Evolutionary conservation across 371 early-diverging fungal species (phyloP), one percentile per base, ranked within the genome.

Genomic region (Phascolomyces articulosus): DNA sequence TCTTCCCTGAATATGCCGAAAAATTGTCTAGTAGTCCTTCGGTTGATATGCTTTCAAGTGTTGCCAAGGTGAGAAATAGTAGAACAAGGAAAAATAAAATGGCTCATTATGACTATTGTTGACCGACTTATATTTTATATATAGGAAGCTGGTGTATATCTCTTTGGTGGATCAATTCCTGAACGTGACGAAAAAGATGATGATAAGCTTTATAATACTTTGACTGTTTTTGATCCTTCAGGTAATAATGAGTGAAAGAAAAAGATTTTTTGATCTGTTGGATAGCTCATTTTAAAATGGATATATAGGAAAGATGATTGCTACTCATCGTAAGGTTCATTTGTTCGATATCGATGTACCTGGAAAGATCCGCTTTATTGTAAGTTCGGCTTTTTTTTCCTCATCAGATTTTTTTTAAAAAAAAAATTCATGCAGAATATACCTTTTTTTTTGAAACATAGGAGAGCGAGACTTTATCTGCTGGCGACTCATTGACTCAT

Each of bases 341-440:
- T 79, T 98, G 53, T 98, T 98, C 72, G 97, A 98, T 75, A 96
- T 98, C 66, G 93, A 97, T 79, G 86, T 98, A 40, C 96, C 97
- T 18, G 95, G 94, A 44, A 91, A 91, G 68, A 96, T 96, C 38
- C 80, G 80, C 16, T 98, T 98, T 79, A 86, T 92, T 68, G 85
- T 78, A 70, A 55, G 44, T 31, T 38, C 38, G 44, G 48, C 4
- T n/a, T n/a, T 11, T 10, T 21, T 24, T 18, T 38, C 23, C 16
- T 16, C 2, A 34, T 34, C 34, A 34, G 34, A n/a, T 29, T 56
- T 9, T n/a, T 15, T 20, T 27, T 15, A 34, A 64, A 11, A 4
- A 63, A 11, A 40, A 29, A 55, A 23, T 27, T 21, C n/a, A 31
- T 56, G 55, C 28, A 58, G 9, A 47, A 6, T 38, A n/a, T 13